phyloP scores from a whole-genome alignment of 192 early-diverging fungal species.

The Linnemannia exigua region DNA sequence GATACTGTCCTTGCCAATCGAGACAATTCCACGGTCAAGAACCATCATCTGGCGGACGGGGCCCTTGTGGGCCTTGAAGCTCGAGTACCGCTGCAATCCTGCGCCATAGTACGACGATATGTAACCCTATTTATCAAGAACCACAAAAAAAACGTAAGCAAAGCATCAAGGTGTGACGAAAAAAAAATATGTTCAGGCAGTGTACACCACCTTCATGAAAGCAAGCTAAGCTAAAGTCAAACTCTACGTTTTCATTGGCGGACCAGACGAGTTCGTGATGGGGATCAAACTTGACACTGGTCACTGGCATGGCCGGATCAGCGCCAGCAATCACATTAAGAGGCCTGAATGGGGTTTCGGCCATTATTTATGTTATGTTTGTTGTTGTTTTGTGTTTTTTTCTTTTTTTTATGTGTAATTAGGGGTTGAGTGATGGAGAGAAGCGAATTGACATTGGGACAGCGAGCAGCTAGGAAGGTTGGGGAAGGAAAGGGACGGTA shows the following conservation, averaged over 20 bases:
- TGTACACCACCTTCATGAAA: neutral
- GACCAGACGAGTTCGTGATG: conserved; percentile 89
- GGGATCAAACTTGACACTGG: conserved; percentile 70
- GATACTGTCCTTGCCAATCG: conserved; percentile 70
- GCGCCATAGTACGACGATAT: conserved; percentile 74
- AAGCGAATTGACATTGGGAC: neutral
- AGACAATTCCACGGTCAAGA: conserved; percentile 73
- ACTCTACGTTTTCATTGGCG: conserved; percentile 85
- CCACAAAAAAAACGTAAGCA: neutral
- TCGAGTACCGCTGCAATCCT: conserved; percentile 79
- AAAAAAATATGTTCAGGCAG: neutral
- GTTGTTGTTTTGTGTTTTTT: neutral
- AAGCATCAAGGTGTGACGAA: neutral
- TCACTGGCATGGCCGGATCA: conserved; percentile 52
- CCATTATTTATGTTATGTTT: conserved; percentile 17
- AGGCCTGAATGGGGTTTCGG: conserved; percentile 53
- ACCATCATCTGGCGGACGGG: conserved; percentile 77
- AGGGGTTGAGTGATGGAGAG: neutral
- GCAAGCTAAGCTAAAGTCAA: neutral
- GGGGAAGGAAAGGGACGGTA: neutral
- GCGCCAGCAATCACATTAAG: conserved; percentile 54
- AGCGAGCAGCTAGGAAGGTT: neutral
- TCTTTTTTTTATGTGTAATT: conserved; percentile 1
- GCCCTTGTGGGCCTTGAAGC: conserved; percentile 73
- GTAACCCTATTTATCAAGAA: conserved; percentile 68